Base-by-base conservation (phyloP, 805 yeast genomes). In the Zygoascus flipseniorum region DNA sequence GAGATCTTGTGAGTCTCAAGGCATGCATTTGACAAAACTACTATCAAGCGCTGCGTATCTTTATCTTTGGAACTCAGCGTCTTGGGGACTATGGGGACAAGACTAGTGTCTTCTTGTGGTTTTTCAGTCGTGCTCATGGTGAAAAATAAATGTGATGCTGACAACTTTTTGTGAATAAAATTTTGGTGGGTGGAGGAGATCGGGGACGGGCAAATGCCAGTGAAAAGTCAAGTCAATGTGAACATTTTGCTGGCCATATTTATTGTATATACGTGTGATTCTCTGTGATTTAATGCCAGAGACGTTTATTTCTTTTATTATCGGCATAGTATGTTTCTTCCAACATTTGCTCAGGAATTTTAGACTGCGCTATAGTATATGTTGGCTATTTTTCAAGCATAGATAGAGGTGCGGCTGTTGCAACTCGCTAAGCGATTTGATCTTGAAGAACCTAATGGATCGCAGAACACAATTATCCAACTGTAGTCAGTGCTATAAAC, bases 11-110 rank as follows among this genome's bases (percentile, higher is more conserved):
- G 95, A 6, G 98, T 90, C 65, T 93, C 99, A 54, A 93, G 75
- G 62, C 97, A 90, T 14, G 99, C 99, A 65, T 89, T 95, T 14
- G 97, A 82, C 46, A 93, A 77, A n/a, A 93, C 99, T 19, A 93
- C 99, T 54, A 93, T 82, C 62, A 93, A 76, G 65, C 99, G 78
- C 69, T 89, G 83, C 10, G 97, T 84, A 56, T 75, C 76, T 65
- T 92, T 92, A 73, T 92, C 98, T 60, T 80, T 85, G 0, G 97
- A 87, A 43, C 80, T 81, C 52, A 90, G 76, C 8, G 89, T 81
- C 26, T 81, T 72, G 37, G 99, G 98, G 57, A 89, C 90, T 45
- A 82, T 82, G 11, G 98, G 98, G 23, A 89, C 90, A 50, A 89
- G 82, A 1, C 95, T 31, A 6, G 44, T 42, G 26, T 42, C 44